These are phyloP conservation scores for Lodderomyces margitis DNA, from an alignment of 1,139 yeast genomes.

Conservation along the genomic window DNA sequence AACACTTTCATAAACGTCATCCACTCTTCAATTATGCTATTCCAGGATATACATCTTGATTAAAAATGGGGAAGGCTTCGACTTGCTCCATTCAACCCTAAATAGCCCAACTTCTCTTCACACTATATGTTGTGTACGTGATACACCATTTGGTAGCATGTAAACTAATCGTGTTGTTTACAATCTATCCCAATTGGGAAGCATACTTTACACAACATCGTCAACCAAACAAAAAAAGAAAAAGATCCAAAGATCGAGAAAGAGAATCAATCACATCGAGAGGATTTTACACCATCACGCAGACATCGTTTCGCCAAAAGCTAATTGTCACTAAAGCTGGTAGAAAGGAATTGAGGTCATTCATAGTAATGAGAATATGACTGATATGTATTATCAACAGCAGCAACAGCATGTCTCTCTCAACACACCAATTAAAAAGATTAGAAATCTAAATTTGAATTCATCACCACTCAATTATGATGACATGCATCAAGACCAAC, in stretches of 20 bases:
- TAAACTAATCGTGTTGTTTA: not conserved
- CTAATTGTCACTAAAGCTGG: too few species aligned
- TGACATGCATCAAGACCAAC: not conserved
- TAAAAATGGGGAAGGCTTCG: too few species aligned
- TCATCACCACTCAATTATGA: constrained; percentile 24
- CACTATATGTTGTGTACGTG: too few species aligned
- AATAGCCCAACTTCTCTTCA: too few species aligned
- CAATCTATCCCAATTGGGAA: constrained; percentile 1
- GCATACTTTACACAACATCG: not conserved
- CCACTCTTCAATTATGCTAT: too few species aligned
- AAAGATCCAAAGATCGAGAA: not conserved
- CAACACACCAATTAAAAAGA: constrained; percentile 43
- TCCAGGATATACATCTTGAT: too few species aligned
- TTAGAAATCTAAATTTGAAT: constrained; percentile 31
- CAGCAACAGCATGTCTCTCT: constrained; percentile 17
- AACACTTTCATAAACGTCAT: too few species aligned
- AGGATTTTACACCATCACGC: not conserved
- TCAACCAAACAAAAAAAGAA: not conserved
- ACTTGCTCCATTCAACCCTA: too few species aligned
- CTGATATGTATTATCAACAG: constrained; percentile 2
- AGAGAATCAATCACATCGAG: too few species aligned
- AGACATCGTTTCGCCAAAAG: not conserved
- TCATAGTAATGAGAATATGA: not conserved
- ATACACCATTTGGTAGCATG: not conserved
- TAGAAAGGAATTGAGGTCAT: too few species aligned